phyloP scores from a whole-genome alignment of 345 rosid species.

The Theobroma cacao region DNA sequence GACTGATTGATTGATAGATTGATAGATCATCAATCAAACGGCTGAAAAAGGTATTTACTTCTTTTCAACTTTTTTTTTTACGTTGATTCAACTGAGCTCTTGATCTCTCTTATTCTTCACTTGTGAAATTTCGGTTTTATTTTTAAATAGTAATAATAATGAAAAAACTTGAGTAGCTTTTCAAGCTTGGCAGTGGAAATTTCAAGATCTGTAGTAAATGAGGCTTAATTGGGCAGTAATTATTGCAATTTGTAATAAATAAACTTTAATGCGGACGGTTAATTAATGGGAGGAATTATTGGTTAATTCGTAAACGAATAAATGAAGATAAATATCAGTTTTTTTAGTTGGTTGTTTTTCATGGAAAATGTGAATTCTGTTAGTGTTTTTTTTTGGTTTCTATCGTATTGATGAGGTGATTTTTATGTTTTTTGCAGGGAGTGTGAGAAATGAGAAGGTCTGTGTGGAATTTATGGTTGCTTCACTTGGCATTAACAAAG shows the following conservation, averaged over 20 bases:
- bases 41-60: conserved; percentile 1
- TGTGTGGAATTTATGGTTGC: conserved; percentile 1
- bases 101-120: neutral
- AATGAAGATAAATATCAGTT: neutral
- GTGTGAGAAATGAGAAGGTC: conserved; percentile 12
- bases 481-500: conserved; percentile 5
- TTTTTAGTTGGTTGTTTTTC: neutral
- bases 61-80: neutral
- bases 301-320: neutral
- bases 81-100: neutral
- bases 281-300: neutral
- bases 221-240: neutral
- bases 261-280: neutral
- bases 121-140: conserved; percentile 1
- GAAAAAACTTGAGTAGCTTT: neutral
- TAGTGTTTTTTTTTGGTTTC: neutral
- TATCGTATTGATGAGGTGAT: neutral
- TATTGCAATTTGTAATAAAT: neutral
- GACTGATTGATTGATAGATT: conserved; percentile 6
- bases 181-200: neutral
- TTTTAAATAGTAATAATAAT: neutral
- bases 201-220: conserved; percentile 4
- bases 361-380: conserved; percentile 1
- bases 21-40: conserved; percentile 6
- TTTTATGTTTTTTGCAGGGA: neutral